phyloP scores from a whole-genome alignment of 2,329 filamentous ascomycete genomes.

The Trichophyton mentagrophytes region DNA sequence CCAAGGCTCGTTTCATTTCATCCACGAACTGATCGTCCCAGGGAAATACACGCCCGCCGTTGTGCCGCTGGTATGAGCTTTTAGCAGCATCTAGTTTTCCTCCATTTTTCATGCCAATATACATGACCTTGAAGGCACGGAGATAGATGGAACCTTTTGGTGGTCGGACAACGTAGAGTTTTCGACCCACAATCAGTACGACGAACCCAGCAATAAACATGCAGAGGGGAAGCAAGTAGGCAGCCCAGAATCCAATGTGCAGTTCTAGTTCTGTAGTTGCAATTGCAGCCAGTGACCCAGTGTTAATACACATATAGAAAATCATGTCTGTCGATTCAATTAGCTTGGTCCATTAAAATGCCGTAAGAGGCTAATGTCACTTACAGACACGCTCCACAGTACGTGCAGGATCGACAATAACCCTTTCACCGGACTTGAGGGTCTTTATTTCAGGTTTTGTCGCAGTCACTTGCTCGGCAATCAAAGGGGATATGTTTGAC shows the following conservation, averaged over 20 bases:
- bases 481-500: conserved; percentile 47
- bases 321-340: conserved; percentile 41
- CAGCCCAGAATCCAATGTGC: conserved; percentile 53
- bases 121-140: conserved; percentile 46
- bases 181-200: conserved; percentile 37
- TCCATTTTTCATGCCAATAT: conserved; percentile 41
- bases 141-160: conserved; percentile 53
- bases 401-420: conserved; percentile 53
- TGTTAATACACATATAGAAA: conserved; percentile 61
- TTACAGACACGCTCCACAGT: conserved; percentile 51
- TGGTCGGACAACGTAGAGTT: conserved; percentile 35
- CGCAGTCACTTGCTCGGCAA: conserved; percentile 52
- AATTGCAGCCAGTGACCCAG: conserved; percentile 56
- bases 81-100: conserved; percentile 52
- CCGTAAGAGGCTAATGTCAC: background rate
- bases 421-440: conserved; percentile 37
- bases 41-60: conserved; percentile 33
- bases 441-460: conserved; percentile 40
- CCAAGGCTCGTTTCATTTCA: conserved; percentile 52
- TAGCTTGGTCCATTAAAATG: background rate
- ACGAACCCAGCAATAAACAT: conserved; percentile 51
- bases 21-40: conserved; percentile 63
- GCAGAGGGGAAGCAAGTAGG: conserved; percentile 48
- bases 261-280: conserved; percentile 56
- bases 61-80: conserved; percentile 48